Conservation (phyloP, 345 rosid genomes). For the Arabidopsis arenosa region DNA sequence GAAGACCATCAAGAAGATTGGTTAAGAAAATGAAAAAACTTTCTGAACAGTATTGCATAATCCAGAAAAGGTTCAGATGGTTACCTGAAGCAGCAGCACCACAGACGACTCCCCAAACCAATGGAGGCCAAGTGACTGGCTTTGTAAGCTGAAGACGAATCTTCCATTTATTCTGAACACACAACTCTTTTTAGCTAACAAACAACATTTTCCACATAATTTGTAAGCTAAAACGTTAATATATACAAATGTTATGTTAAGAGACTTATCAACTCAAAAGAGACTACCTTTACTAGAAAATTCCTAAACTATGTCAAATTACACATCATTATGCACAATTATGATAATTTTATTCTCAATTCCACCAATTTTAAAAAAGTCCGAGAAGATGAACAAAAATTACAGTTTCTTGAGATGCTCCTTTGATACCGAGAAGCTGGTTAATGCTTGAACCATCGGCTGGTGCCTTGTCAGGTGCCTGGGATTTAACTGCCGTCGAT, state of each 20-base stretch:
- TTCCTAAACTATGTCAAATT: constrained; percentile 12
- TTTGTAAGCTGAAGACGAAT: constrained; percentile 96
- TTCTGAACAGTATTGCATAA: neutral
- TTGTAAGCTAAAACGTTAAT: neutral
- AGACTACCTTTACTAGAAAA: neutral
- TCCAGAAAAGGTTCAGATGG: neutral
- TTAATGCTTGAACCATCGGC: constrained; percentile 83
- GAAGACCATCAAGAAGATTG: neutral
- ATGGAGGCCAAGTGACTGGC: constrained; percentile 99
- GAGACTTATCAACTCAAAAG: neutral
- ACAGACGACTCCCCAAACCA: constrained; percentile 94
- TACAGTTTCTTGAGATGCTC: constrained; percentile 91
- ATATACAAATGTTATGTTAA: neutral
- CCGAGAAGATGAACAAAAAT: constrained; percentile 5
- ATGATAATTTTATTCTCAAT: constrained; percentile 14
- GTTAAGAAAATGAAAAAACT: neutral
- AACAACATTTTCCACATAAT: neutral
- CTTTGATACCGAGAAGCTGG: constrained; percentile 97
- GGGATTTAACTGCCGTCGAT: constrained; percentile 57
- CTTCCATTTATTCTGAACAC: constrained; percentile 91
- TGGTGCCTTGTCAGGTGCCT: constrained; percentile 77
- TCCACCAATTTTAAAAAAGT: neutral
- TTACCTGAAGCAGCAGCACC: constrained; percentile 99
- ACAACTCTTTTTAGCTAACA: constrained; percentile 3
- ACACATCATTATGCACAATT: neutral